Percentiles rank a stretch among this genome's conserved stretches.
These are phyloP conservation scores for Cercospora sp. DNA, from an alignment of 2,329 filamentous ascomycete species.

Conservation along the genomic window DNA sequence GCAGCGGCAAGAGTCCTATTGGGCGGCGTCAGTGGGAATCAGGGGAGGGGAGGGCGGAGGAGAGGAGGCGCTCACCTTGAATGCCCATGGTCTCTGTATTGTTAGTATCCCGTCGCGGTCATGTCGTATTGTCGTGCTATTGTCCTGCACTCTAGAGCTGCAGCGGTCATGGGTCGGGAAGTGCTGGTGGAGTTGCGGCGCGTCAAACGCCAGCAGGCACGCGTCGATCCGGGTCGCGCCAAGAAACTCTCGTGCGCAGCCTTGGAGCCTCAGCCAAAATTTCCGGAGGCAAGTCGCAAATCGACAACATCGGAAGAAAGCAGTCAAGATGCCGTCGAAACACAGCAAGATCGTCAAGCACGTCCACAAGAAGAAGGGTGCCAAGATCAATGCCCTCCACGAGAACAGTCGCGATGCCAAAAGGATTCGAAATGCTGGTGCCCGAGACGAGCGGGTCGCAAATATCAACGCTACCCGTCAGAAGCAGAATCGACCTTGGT, in stretches of 20 bases:
- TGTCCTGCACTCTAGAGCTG: constrained; percentile 3
- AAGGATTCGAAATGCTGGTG: constrained; percentile 73
- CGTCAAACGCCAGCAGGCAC: neutral
- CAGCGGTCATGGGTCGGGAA: neutral
- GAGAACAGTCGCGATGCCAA: constrained; percentile 85
- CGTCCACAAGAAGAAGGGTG: constrained; percentile 88
- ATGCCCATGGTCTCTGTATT: constrained; percentile 38
- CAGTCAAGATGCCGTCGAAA: constrained; percentile 64
- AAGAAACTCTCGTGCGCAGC: neutral
- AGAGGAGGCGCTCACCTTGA: constrained; percentile 33
- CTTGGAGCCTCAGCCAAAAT: neutral
- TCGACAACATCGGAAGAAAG: neutral
- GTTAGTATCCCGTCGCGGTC: constrained; percentile 6
- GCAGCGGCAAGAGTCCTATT: constrained; percentile 78
- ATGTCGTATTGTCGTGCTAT: neutral
- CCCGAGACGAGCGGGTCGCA: constrained; percentile 78
- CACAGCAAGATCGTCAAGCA: constrained; percentile 84
- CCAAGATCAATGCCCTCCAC: constrained; percentile 72
- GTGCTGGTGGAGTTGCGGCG: constrained; percentile 6
- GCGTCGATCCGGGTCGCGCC: neutral
- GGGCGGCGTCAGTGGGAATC: neutral
- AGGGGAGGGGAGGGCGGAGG: constrained; percentile 5
- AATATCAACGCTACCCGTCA: constrained; percentile 68
- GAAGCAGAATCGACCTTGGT: constrained; percentile 69
- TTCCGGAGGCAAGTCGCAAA: neutral